Percentiles rank a stretch among this genome's conserved stretches.
These are phyloP conservation scores for Artemisia argyi DNA, from an alignment of 129 eudicot genomes.

Conservation along the genomic window DNA sequence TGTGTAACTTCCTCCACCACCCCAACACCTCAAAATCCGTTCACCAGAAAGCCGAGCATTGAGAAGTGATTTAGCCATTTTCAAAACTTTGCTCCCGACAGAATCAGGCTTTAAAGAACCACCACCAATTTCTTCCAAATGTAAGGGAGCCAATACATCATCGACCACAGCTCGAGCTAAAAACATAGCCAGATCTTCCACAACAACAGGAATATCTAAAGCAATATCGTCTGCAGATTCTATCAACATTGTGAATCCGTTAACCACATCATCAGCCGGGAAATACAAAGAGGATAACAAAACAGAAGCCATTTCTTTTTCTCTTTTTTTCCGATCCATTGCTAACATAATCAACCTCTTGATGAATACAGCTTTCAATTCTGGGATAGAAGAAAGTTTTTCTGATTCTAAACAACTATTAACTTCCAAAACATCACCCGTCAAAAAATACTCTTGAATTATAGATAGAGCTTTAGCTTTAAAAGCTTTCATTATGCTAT, in stretches of 20 bases:
- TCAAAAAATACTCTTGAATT: conserved; percentile 72
- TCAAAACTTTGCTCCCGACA: conserved; percentile 59
- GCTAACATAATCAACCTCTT: conserved; percentile 76
- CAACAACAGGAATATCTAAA: conserved; percentile 73
- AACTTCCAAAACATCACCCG: conserved; percentile 78
- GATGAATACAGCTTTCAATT: conserved; percentile 70
- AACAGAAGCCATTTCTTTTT: conserved; percentile 95
- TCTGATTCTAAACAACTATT: conserved; percentile 61
- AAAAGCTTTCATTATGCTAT: conserved; percentile 51
- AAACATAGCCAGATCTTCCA: conserved; percentile 87
- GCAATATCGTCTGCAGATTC: conserved; percentile 93
- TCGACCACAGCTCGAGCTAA: conserved; percentile 86
- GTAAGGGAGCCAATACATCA: conserved; percentile 82
- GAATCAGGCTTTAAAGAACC: conserved; percentile 44
- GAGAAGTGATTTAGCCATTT: conserved; percentile 71
- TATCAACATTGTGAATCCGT: conserved; percentile 71
- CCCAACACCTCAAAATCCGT: conserved; percentile 94
- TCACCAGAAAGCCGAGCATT: conserved; percentile 90
- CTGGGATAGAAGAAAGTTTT: conserved; percentile 43
- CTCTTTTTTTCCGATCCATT: conserved; percentile 90
- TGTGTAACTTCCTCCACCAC: conserved; percentile 73
- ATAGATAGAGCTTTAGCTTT: conserved; percentile 73
- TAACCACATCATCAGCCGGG: conserved; percentile 78
- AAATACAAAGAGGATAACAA: conserved; percentile 74
- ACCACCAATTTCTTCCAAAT: conserved; percentile 68